Evolutionary conservation across 805 yeast genomes (phyloP).

Genomic region (Kodamaea leandrae): DNA sequence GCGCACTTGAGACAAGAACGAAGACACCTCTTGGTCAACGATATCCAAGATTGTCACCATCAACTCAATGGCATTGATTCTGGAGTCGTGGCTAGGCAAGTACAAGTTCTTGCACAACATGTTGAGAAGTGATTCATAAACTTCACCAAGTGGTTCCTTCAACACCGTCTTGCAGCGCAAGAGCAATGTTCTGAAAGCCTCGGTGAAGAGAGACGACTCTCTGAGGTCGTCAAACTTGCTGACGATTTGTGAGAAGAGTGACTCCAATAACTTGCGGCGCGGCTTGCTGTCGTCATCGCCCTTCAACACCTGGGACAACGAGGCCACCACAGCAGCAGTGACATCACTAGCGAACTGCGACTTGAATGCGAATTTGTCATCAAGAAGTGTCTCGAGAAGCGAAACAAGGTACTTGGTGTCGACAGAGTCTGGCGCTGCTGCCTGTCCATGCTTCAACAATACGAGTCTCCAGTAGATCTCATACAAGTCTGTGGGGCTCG

Average conservation of each 20-base stretch:
- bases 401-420: constrained; percentile 16
- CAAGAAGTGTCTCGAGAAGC: constrained; percentile 14
- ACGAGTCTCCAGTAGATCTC: constrained; percentile 53
- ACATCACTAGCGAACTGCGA: constrained; percentile 39
- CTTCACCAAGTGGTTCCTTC: not conserved
- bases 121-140: constrained; percentile 14
- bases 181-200: constrained; percentile 31
- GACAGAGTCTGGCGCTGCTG: constrained; percentile 11
- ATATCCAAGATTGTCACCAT: constrained; percentile 31
- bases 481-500: constrained; percentile 18
- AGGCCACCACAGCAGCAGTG: constrained; percentile 37
- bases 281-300: constrained; percentile 10
- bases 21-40: constrained; percentile 28
- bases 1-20: constrained; percentile 48
- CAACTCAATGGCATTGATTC: constrained; percentile 52
- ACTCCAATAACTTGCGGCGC: constrained; percentile 15
- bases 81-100: constrained; percentile 49
- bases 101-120: constrained; percentile 33
- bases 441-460: constrained; percentile 38
- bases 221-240: constrained; percentile 23
- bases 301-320: constrained; percentile 25
- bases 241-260: constrained; percentile 13
- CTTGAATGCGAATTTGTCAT: constrained; percentile 10
- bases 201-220: constrained; percentile 37
- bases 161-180: constrained; percentile 4